Percentiles rank a stretch among this genome's conserved stretches.
These are phyloP conservation scores for Ogataea minuta DNA, from an alignment of 805 yeast genomes.

Conservation along the genomic window DNA sequence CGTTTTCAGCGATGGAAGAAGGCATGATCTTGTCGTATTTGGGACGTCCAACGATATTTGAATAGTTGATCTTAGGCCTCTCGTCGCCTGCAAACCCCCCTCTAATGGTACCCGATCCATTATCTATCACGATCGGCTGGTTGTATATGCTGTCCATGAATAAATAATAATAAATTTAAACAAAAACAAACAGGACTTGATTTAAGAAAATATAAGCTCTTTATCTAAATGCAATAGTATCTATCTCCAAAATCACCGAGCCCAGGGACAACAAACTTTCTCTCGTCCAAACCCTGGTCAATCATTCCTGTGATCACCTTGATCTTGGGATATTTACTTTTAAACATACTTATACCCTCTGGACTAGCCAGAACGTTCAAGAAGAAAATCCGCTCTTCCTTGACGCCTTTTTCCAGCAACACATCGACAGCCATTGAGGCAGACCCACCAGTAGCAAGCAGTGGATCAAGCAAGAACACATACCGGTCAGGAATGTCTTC, in stretches of 20 bases:
- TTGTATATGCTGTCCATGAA: constrained; percentile 40
- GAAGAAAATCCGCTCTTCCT: constrained; percentile 82
- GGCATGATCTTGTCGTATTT: constrained; percentile 79
- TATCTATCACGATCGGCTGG: constrained; percentile 77
- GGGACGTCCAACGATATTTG: constrained; percentile 73
- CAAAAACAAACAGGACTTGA: constrained; percentile 1
- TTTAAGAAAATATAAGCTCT: not conserved
- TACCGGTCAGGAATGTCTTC: constrained; percentile 85
- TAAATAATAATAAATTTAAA: constrained; percentile 5
- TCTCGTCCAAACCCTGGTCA: constrained; percentile 82
- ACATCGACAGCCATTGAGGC: constrained; percentile 98
- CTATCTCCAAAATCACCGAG: constrained; percentile 98
- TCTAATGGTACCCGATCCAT: constrained; percentile 81
- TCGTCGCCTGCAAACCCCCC: constrained; percentile 95
- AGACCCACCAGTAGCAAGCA: constrained; percentile 98
- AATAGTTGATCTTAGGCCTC: constrained; percentile 62
- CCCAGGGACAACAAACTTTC: constrained; percentile 88
- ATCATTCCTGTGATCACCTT: constrained; percentile 92
- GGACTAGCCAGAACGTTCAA: constrained; percentile 91
- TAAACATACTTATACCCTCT: constrained; percentile 83
- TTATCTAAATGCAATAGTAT: constrained; percentile 74
- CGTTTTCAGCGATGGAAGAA: constrained; percentile 55
- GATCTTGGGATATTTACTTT: constrained; percentile 74
- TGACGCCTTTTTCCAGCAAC: constrained; percentile 80
- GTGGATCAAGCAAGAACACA: constrained; percentile 91